These are phyloP conservation scores for Liriodendron chinense DNA, from an alignment of 164 flowering plant species.

Conservation along the genomic window DNA sequence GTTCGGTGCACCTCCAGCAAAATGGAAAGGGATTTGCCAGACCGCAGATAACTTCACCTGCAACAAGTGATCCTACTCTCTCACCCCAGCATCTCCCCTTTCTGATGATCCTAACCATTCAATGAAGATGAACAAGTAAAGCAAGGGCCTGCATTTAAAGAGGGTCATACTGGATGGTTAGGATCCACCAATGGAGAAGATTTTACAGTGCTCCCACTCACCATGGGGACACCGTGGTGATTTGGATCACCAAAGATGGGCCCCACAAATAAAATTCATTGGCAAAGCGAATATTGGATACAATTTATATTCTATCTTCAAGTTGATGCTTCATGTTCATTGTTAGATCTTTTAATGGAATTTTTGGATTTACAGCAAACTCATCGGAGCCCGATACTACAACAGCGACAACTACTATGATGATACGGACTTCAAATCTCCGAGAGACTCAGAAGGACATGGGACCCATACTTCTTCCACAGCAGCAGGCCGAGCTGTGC, in stretches of 20 bases:
- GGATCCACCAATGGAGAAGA: too few relatives aligned
- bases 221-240: too few relatives aligned
- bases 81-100: too few relatives aligned
- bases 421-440: conserved; percentile 15
- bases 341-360: background rate
- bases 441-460: conserved; percentile 21
- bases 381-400: conserved; percentile 34
- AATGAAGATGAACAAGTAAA: too few relatives aligned
- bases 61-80: conserved; percentile 47
- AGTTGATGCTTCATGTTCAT: background rate
- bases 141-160: too few relatives aligned
- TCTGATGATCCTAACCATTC: too few relatives aligned
- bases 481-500: conserved; percentile 18
- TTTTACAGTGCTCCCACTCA: too few relatives aligned
- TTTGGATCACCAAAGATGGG: too few relatives aligned
- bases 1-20: conserved; percentile 59
- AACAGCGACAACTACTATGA: conserved; percentile 7
- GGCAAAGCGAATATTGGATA: background rate
- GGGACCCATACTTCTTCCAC: conserved; percentile 29
- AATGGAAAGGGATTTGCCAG: conserved; percentile 65
- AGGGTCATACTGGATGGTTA: too few relatives aligned
- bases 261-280: too few relatives aligned
- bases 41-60: conserved; percentile 38
- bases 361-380: conserved; percentile 25
- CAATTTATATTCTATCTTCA: background rate